These are phyloP conservation scores for Ophiocordyceps camponoti-rufipedis DNA, from an alignment of 2,329 filamentous ascomycete genomes.

Conservation along the genomic window DNA sequence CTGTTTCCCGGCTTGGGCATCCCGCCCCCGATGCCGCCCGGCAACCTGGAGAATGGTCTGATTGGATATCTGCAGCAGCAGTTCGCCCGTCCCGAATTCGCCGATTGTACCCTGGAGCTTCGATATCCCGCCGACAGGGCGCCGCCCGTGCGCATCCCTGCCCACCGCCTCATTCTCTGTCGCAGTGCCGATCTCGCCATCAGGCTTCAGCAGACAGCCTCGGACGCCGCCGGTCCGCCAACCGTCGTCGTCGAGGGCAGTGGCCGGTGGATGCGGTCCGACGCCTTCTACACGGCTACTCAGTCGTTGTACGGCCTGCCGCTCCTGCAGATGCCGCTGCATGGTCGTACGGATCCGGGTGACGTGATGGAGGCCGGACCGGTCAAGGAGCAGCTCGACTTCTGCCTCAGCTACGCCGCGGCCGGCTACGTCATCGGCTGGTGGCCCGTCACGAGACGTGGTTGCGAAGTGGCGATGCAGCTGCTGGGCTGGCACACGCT, in stretches of 20 bases:
- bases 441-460: conserved; percentile 33
- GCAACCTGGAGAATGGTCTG: conserved; percentile 18
- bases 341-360: conserved; percentile 9
- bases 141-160: conserved; percentile 24
- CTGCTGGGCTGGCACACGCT: conserved; percentile 45
- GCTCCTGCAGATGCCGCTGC: conserved; percentile 20
- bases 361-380: conserved; percentile 19
- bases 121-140: conserved; percentile 21
- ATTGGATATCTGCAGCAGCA: conserved; percentile 20
- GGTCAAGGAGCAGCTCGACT: conserved; percentile 26
- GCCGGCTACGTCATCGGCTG: conserved; percentile 41
- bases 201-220: conserved; percentile 9
- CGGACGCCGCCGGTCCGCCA: conserved; percentile 12
- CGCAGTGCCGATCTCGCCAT: conserved; percentile 22
- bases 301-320: conserved; percentile 38
- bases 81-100: conserved; percentile 13
- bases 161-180: conserved; percentile 36
- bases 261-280: conserved; percentile 33
- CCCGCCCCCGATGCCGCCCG: conserved; percentile 9
- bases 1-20: conserved; percentile 15
- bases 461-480: conserved; percentile 38
- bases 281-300: conserved; percentile 37
- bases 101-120: conserved; percentile 28
- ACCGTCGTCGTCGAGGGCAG: conserved; percentile 25
- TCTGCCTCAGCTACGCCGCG: conserved; percentile 46